A percentile compares a stretch with the other conserved stretches of the same genome.
Evolutionary conservation across 257 asterid species (phyloP).

Genomic region (Apocynum venetum): DNA sequence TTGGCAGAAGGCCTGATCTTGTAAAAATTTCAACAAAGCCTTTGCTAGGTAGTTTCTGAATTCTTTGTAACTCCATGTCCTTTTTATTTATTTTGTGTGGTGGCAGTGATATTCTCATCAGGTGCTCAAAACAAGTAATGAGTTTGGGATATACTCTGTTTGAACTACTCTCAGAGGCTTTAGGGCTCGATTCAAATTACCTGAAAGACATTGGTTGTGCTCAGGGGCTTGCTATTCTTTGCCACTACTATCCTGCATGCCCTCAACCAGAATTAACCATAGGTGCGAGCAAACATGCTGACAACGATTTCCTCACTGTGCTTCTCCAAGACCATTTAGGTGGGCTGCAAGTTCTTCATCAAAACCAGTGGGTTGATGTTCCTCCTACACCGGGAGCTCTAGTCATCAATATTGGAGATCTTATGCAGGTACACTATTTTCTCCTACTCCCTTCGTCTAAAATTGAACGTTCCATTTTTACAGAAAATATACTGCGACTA

Average conservation of each 20-base stretch:
- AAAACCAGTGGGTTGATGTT: constrained; percentile 32
- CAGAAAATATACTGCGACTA: no score
- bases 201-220: constrained; percentile 21
- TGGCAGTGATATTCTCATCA: constrained; percentile 21
- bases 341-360: constrained; percentile 31
- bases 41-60: background rate
- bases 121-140: constrained; percentile 21
- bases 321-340: constrained; percentile 32
- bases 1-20: no score
- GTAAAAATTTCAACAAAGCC: no score
- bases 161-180: constrained; percentile 24
- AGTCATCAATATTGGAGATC: constrained; percentile 29
- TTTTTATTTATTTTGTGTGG: no score
- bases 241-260: constrained; percentile 32
- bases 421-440: constrained; percentile 16
- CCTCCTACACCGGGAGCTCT: constrained; percentile 34
- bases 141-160: constrained; percentile 8
- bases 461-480: no score
- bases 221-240: constrained; percentile 17
- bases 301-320: constrained; percentile 24
- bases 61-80: background rate
- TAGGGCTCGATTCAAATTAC: constrained; percentile 18
- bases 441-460: no score
- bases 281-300: constrained; percentile 26
- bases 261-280: constrained; percentile 28